Base-by-base conservation (phyloP, 345 rosid species). In the Mallotus nudiflorus region DNA sequence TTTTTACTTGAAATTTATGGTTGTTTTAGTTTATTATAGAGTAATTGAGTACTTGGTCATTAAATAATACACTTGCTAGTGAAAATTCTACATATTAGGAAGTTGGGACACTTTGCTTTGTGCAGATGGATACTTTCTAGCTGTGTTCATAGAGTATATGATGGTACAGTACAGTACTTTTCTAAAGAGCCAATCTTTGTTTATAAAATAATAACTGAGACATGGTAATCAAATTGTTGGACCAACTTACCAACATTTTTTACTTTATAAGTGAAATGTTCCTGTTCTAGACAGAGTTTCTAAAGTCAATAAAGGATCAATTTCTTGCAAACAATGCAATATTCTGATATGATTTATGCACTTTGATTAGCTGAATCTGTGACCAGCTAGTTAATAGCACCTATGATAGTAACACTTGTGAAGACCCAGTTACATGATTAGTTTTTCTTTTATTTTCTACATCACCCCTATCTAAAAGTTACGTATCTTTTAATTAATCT, bases 171-270 rank as follows among this genome's bases (percentile, higher is more conserved):
- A 58, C 44, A n/a, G n/a, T n/a, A n/a, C n/a, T 46, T n/a, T 28
- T 49, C 28, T 50, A 66, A n/a, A 29, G n/a, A 29, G 70, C 22
- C 54, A 66, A 33, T 33, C 27, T 51, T 52, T 18, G 25, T 45
- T 1, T n/a, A 28, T 0, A 39, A 50, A 2, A 54, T 20, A 61
- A 29, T 62, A 27, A 63, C 5, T 62, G 63, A 27, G 42, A 33
- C 16, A 25, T 44, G 24, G 33, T 19, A 63, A 55, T 50, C 5
- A 51, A 65, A 54, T 72, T 54, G 75, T 54, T 72, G 69, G 64
- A 72, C 64, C 75, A 72, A 14, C 57, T 29, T 20, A 54, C 69
- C 75, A 28, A 71, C n/a, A 64, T 25, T 72, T 63, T 13, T 53
- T 16, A 15, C 56, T 54, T 44, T 64, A 44, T 19, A 35, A 22